Evolutionary conservation across 441 rosid genomes (phyloP).

Genomic region (Erodium texanum): DNA sequence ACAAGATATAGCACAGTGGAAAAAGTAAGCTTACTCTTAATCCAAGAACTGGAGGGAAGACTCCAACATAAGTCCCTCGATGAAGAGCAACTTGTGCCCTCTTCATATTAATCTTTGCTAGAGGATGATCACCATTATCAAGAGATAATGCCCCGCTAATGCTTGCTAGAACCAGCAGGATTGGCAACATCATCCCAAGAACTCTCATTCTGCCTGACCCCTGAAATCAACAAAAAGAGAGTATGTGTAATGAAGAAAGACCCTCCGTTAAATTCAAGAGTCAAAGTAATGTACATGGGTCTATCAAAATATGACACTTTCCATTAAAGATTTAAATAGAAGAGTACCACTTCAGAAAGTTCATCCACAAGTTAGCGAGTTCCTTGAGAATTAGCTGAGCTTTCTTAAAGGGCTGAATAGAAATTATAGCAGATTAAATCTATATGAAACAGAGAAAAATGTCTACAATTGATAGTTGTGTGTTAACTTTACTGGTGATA

Average conservation of each 20-base stretch:
- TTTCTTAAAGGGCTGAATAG: not conserved
- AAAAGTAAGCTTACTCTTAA: conserved; percentile 30
- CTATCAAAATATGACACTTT: not conserved
- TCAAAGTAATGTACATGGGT: not conserved
- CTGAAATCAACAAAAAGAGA: conserved; percentile 17
- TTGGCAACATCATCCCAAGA: conserved; percentile 18
- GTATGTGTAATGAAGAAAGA: not conserved
- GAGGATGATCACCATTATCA: conserved; percentile 50
- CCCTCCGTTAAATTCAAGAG: not conserved
- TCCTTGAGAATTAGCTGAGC: not conserved
- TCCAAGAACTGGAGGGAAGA: conserved; percentile 57
- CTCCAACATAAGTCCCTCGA: conserved; percentile 41
- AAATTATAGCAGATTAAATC: not conserved
- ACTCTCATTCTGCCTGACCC: conserved; percentile 27
- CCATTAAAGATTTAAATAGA: not conserved
- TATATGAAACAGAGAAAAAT: not conserved
- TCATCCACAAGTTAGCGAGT: not conserved
- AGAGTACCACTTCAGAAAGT: not conserved
- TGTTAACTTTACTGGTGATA: not conserved
- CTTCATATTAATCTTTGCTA: conserved; percentile 50
- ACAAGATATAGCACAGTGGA: not conserved
- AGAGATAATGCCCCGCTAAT: conserved; percentile 30
- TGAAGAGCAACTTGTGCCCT: conserved; percentile 31
- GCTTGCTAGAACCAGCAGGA: conserved; percentile 32
- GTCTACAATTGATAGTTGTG: not conserved